Evolutionary conservation across 139 green algal species (phyloP), one percentile per base, ranked within the genome.

Genomic region (Tetradesmus obliquus): DNA sequence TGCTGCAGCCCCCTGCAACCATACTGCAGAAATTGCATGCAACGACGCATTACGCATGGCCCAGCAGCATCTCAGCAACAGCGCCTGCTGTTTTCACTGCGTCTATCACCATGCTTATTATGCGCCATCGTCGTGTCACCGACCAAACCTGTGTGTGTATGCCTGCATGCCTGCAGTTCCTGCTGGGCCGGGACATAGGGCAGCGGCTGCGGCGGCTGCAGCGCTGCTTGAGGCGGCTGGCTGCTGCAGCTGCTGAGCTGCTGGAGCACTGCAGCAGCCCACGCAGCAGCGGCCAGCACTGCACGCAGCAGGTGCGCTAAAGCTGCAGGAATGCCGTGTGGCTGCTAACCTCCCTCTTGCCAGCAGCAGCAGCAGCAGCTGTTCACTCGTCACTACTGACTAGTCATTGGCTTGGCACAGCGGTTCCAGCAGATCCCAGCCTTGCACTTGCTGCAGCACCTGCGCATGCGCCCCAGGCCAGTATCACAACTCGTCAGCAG

Each of bases 251-350:
- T 2, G 15, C 22, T 7, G 88, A 57, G 5, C 15, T 86, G 79
- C 86, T 90, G n/a, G 69, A 83, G 22, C 71, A 90, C 71, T 90
- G 86, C 86, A 90, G 86, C 86, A 84, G 53, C 71, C 62, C 32
- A 12, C 32, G 76, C n/a, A 51, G 66, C 66, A 76, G 12, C 66
- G 66, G 66, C 66, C 66, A 76, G 66, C 66, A 76, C 74, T 53
- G 74, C 57, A 79, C 57, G 55, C 84, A 88, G 60, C 60, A 81
- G 60, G 84, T 60, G 45, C 17, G 66, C 7, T 9, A 7, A 5
- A 19, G 8, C 9, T 15, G 60, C 60, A 71, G 72, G 2, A 12
- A 8, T 53, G 72, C 3, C 17, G 72, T 20, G 2, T 20, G 13
- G 3, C 9, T 84, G 32, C 45, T 3, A 60, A 84, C 10, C 8